Evolutionary conservation across 352 stramenopile species (phyloP).

Genomic region (Globisporangium canariense): DNA sequence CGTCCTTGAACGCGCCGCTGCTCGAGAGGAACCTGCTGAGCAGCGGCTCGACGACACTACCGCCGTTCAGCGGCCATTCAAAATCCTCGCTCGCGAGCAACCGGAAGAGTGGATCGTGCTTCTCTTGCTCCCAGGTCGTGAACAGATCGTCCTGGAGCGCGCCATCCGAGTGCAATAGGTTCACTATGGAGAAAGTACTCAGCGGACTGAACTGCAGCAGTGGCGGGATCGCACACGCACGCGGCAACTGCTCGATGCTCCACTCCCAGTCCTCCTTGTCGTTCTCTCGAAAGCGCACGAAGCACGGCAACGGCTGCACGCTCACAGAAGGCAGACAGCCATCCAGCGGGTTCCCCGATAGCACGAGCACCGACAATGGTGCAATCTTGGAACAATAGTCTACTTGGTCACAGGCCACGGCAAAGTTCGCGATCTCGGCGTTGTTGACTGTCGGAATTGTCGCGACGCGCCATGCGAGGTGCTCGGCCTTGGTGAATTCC

Average conservation of each 20-base stretch:
- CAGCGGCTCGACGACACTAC: constrained; percentile 48
- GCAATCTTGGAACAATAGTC: constrained; percentile 46
- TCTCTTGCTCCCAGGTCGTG: constrained; percentile 32
- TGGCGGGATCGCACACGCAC: constrained; percentile 30
- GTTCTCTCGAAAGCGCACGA: constrained; percentile 43
- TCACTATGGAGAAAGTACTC: constrained; percentile 40
- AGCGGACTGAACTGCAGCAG: constrained; percentile 55
- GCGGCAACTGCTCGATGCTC: constrained; percentile 35
- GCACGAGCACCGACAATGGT: constrained; percentile 56
- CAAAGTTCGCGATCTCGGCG: constrained; percentile 49
- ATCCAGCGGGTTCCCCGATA: constrained; percentile 74
- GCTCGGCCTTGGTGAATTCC: constrained; percentile 53
- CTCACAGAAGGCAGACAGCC: constrained; percentile 57
- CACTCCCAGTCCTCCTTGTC: constrained; percentile 78
- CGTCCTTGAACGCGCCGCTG: constrained; percentile 20
- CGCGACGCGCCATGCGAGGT: constrained; percentile 47
- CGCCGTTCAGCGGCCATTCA: constrained; percentile 72
- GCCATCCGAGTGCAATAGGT: constrained; percentile 32
- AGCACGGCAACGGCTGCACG: constrained; percentile 63
- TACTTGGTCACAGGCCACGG: constrained; percentile 47
- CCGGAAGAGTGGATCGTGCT: constrained; percentile 30
- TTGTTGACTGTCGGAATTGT: constrained; percentile 44
- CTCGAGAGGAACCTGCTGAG: constrained; percentile 45
- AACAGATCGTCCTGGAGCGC: constrained; percentile 47
- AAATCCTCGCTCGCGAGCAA: constrained; percentile 45